Evolutionary conservation across 2,329 filamentous ascomycete species (phyloP).

Genomic region (Elsinoe fawcettii): DNA sequence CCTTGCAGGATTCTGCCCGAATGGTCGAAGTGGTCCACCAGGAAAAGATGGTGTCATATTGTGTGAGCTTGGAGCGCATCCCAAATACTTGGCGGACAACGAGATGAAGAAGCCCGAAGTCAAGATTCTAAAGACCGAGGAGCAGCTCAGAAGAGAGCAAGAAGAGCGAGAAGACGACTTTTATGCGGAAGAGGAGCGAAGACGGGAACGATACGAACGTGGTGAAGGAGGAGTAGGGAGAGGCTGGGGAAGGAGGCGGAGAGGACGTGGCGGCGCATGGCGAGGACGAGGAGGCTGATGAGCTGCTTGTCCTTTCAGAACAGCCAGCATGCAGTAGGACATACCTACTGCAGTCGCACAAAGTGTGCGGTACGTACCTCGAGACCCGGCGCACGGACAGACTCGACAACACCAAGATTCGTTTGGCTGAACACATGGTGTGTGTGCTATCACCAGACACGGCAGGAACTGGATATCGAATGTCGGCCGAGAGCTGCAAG

Average conservation of each 20-base stretch:
- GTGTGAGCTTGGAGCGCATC: constrained; percentile 76
- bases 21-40: constrained; percentile 45
- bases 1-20: constrained; percentile 88
- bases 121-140: constrained; percentile 62
- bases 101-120: constrained; percentile 55
- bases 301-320: too few relatives aligned
- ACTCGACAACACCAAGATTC: background rate
- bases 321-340: background rate
- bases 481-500: background rate
- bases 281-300: constrained; percentile 22
- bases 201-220: constrained; percentile 37
- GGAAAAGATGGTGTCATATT: constrained; percentile 34
- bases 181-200: constrained; percentile 46
- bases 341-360: background rate
- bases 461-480: background rate
- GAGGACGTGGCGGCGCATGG: constrained; percentile 35
- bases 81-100: constrained; percentile 63
- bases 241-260: constrained; percentile 38
- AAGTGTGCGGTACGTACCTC: background rate
- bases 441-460: background rate
- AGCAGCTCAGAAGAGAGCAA: constrained; percentile 58
- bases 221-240: constrained; percentile 33
- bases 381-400: background rate
- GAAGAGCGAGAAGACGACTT: constrained; percentile 49
- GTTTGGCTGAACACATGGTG: background rate